Percentiles rank a stretch among this genome's conserved stretches.
Conservation (phyloP, 2,329 filamentous ascomycete species). For the Verticillium nonalfalfae region DNA sequence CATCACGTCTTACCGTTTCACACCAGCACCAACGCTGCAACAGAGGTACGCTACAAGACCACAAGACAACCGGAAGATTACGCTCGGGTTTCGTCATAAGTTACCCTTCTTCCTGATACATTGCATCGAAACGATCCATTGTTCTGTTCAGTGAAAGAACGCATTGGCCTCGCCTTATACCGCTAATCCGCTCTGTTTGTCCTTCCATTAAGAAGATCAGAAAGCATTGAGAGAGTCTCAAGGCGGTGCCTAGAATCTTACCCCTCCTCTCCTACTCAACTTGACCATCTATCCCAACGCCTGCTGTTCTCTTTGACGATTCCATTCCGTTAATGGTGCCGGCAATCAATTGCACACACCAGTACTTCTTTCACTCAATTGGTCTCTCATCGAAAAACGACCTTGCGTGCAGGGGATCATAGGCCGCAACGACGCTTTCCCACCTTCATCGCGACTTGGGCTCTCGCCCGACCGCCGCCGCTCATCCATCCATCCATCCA, state of each 20-base stretch:
- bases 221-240: background rate
- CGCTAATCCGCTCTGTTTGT: background rate
- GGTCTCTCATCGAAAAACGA: background rate
- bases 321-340: background rate
- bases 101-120: background rate
- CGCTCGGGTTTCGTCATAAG: background rate
- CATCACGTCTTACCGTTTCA: background rate
- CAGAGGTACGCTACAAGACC: background rate
- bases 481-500: background rate
- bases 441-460: background rate
- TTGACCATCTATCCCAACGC: background rate
- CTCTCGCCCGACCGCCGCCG: conserved; percentile 1
- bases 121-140: background rate
- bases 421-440: background rate
- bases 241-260: background rate
- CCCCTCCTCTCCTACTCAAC: background rate
- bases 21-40: background rate
- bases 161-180: background rate
- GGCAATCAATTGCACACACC: background rate
- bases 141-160: background rate
- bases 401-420: background rate
- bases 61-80: background rate
- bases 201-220: background rate
- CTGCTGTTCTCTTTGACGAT: background rate
- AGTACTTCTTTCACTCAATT: background rate